Base-by-base conservation (phyloP, 116 monocot genomes). In the Dioscorea cayenensis region DNA sequence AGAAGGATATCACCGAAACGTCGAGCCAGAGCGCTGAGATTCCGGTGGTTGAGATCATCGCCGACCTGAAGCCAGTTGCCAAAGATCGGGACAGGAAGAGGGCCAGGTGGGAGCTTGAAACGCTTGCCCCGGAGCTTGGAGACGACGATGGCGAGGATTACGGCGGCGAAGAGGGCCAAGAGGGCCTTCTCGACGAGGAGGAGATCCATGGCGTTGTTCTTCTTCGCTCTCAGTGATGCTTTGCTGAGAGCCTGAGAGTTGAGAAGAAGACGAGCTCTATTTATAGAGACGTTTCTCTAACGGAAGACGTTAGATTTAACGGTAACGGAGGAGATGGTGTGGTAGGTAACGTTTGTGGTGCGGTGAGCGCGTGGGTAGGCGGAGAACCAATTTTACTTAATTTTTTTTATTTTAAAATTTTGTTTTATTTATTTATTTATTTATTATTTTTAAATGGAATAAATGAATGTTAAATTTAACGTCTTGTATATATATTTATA, bases 51-150 rank as follows among this genome's bases (percentile, higher is more conserved):
- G 51, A 94, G 87, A 68, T 94, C 94, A 66, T 90, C 90, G 13
- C 90, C 90, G 58, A 94, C 87, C 66, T 94, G 94, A 48, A 94
- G 90, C 87, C 94, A 94, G 79, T 94, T 94, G 63, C 94, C 94
- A 72, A 90, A 94, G 64, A 94, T 50, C 25, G 94, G 90, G 11
- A 94, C 81, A 27, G 94, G 90, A 48, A 87, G 14, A 6, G 94
- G 90, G 19, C 94, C 94, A 0, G 94, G 90, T 11, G 93, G 93
- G 14, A 93, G 87, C 36, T 77, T 77, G 71, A 87, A 68, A 23
- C 72, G 52, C 75, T 83, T 86, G 11, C 93, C 84, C 0, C 87
- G 82, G 49, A 82, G 62, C 84, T 89, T 87, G 17, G 87, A 78
- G 29, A 87, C 49, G 51, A 70, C 75, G 65, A 89, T 81, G 38